Evolutionary conservation across 306 rosid genomes (phyloP).

Genomic region (Vachellia pachyceras): DNA sequence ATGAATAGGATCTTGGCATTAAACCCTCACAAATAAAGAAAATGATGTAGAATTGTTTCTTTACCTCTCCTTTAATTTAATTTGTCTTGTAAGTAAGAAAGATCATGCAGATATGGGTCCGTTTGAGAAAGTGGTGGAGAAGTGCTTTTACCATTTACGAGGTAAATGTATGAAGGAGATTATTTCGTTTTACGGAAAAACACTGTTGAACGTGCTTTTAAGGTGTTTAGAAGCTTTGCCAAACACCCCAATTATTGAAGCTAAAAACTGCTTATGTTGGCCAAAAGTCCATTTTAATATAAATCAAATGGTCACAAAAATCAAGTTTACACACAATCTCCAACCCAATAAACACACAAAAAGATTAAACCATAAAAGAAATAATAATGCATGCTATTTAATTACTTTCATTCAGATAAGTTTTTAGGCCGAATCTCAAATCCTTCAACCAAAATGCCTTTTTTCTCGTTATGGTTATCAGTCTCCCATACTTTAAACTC

Average conservation of each 20-base stretch:
- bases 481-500: not conserved
- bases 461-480: not conserved
- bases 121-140: too few relatives aligned
- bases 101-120: not conserved
- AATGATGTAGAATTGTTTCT: too few relatives aligned
- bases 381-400: not conserved
- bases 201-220: too few relatives aligned
- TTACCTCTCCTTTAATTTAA: too few relatives aligned
- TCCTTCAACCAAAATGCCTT: constrained; percentile 47
- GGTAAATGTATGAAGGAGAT: too few relatives aligned
- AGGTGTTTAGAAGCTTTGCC: too few relatives aligned
- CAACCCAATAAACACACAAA: not conserved
- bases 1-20: too few relatives aligned
- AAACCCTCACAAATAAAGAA: too few relatives aligned
- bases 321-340: not conserved
- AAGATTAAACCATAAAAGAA: not conserved
- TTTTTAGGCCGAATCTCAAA: constrained; percentile 49
- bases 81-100: not conserved
- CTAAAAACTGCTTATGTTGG: not conserved
- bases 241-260: too few relatives aligned
- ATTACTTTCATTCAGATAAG: not conserved
- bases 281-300: not conserved
- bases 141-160: too few relatives aligned
- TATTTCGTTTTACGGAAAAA: too few relatives aligned
- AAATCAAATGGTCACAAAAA: not conserved